phyloP scores from a whole-genome alignment of 345 rosid genomes.

The Cardiospermum halicacabum region DNA sequence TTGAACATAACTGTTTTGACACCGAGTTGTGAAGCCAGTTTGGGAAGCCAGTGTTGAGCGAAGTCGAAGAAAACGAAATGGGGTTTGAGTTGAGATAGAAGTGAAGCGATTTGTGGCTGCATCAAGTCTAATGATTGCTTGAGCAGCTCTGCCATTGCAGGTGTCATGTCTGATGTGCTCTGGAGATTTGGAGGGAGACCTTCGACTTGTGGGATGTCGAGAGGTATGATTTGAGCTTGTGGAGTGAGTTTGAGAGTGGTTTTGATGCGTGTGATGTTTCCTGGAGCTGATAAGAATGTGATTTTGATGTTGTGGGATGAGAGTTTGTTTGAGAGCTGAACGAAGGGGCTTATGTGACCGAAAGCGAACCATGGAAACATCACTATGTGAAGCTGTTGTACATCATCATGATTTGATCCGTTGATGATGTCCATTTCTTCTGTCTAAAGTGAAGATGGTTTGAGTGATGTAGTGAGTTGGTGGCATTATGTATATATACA shows the following conservation, averaged over 20 bases:
- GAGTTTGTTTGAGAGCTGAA: conserved; percentile 30
- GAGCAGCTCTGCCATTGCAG: conserved; percentile 19
- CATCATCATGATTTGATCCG: not conserved
- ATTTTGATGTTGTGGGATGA: conserved; percentile 18
- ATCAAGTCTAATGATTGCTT: conserved; percentile 27
- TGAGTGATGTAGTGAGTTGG: no score
- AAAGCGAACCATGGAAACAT: conserved; percentile 32
- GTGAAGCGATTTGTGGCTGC: conserved; percentile 19
- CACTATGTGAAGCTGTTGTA: conserved; percentile 5
- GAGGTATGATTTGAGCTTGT: conserved; percentile 15
- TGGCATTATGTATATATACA: no score
- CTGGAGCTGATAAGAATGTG: conserved; percentile 24
- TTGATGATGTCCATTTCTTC: no score
- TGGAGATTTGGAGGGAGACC: conserved; percentile 24
- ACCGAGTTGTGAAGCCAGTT: conserved; percentile 15
- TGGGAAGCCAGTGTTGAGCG: conserved; percentile 17
- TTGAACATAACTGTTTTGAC: conserved; percentile 17
- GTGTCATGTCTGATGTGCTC: conserved; percentile 28
- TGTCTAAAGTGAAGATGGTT: no score
- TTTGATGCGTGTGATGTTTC: conserved; percentile 21
- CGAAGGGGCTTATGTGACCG: conserved; percentile 29
- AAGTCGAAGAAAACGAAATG: conserved; percentile 24
- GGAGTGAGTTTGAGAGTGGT: conserved; percentile 16
- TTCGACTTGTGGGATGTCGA: conserved; percentile 11
- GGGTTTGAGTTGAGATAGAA: conserved; percentile 23